Evolutionary conservation across 805 yeast genomes (phyloP), one percentile per base, ranked within the genome.

Genomic region (Pichia cephalocereana): DNA sequence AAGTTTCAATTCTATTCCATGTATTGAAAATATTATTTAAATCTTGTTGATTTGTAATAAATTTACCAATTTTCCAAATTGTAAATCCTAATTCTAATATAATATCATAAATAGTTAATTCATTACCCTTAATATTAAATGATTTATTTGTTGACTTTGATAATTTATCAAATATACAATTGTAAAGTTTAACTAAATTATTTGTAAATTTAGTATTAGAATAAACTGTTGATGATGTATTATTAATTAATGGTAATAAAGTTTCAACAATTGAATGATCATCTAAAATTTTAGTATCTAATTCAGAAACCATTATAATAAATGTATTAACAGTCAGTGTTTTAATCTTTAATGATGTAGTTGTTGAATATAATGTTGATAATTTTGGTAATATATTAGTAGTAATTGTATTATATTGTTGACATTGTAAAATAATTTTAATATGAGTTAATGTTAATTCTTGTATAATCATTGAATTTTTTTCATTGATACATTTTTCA

Each of bases 261-360:
- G 83, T 86, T 44, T 91, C 97, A 36, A 74, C 72, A 34, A 89
- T 77, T 2, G 85, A 77, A 46, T 78, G 75, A 54, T 79, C 80
- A 56, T 90, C 96, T 46, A 89, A 72, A 7, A 79, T 74, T 51
- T 80, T 80, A 19, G 72, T 69, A 9, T 53, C 46, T 54, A 57
- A 50, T 9, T 61, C 66, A 38, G 54, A 54, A 17, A 86, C 74
- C 57, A 89, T 65, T 43, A 68, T 59, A 14, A 76, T 71, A 56
- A 89, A 80, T 1, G 86, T 72, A 18, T 72, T 67, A 23, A 88
- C 70, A 2, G 93, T 77, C 15, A 78, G 72, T 17, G 83, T 69
- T 58, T 93, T 91, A 28, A 93, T 84, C 6, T 85, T 79, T 34
- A 90, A 70, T 30, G 93, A 79, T 0, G 90, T 86, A 1, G 99